Percentiles rank a stretch among this genome's conserved stretches.
These are phyloP conservation scores for Pythium vanterpoolii DNA, from an alignment of 352 stramenopile species.

Conservation along the genomic window DNA sequence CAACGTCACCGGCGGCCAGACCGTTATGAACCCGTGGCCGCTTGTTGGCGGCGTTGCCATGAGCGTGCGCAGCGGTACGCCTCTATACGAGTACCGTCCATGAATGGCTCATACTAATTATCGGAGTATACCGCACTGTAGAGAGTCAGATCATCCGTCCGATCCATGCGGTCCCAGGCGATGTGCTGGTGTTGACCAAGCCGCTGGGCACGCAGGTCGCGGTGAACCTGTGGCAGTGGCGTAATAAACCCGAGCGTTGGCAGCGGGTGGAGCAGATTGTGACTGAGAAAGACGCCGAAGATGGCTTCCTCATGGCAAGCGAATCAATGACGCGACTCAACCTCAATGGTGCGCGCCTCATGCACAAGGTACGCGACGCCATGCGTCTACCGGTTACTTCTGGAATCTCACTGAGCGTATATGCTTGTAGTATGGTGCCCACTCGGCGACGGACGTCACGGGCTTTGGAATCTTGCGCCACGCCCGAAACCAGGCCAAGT, in stretches of 20 bases:
- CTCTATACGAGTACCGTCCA: too few species aligned
- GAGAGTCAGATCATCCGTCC: conserved; percentile 86
- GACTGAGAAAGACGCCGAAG: conserved; percentile 65
- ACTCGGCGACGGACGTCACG: conserved; percentile 95
- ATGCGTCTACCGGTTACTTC: background rate
- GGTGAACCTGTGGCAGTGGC: conserved; percentile 93
- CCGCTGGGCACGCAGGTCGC: conserved; percentile 93
- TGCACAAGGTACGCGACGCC: conserved; percentile 71
- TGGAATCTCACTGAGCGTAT: background rate
- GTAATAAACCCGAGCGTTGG: conserved; percentile 77
- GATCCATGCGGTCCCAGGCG: conserved; percentile 82
- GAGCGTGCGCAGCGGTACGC: conserved; percentile 75
- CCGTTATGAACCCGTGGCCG: conserved; percentile 95
- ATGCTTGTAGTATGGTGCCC: conserved; percentile 85
- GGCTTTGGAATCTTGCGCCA: conserved; percentile 95
- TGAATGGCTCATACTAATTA: too few species aligned
- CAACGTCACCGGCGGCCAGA: conserved; percentile 93
- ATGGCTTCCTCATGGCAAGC: conserved; percentile 89
- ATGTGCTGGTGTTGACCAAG: conserved; percentile 94
- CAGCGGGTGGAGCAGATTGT: conserved; percentile 69
- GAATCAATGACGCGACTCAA: conserved; percentile 94
- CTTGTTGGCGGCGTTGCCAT: conserved; percentile 94
- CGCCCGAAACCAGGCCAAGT: conserved; percentile 91
- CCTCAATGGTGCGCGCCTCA: conserved; percentile 86
- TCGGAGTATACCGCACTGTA: too few species aligned